Conservation (phyloP, 352 stramenopile species). For the Albugo candida region DNA sequence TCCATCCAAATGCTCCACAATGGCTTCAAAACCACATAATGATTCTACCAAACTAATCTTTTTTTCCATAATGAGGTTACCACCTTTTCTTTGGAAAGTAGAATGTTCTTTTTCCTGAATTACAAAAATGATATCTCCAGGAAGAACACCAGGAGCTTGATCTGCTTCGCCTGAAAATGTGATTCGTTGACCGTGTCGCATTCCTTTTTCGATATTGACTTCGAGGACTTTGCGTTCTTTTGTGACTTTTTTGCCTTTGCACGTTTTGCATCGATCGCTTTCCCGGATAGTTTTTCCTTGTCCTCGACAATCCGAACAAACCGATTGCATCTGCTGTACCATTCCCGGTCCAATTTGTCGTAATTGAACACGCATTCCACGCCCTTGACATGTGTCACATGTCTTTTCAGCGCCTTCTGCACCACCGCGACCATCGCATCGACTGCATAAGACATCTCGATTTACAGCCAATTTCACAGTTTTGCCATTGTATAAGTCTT, state of each 20-base stretch:
- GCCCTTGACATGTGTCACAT: constrained; percentile 89
- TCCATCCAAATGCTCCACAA: constrained; percentile 85
- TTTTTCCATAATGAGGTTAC: constrained; percentile 93
- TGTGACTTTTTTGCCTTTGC: constrained; percentile 86
- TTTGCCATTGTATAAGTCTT: constrained; percentile 99
- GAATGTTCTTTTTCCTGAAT: constrained; percentile 94
- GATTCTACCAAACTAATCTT: constrained; percentile 90
- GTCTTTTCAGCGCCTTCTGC: constrained; percentile 85
- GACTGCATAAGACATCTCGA: constrained; percentile 81
- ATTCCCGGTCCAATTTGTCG: constrained; percentile 95
- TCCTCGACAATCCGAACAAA: constrained; percentile 86
- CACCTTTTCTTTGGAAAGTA: constrained; percentile 91
- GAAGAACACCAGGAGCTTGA: constrained; percentile 82
- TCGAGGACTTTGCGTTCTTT: constrained; percentile 97
- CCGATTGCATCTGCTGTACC: constrained; percentile 94
- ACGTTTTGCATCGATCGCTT: constrained; percentile 82
- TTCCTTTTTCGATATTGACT: constrained; percentile 96
- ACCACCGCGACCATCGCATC: constrained; percentile 78
- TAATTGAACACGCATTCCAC: constrained; percentile 88
- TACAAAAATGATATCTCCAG: constrained; percentile 94
- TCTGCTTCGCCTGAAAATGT: constrained; percentile 93
- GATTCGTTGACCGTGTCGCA: constrained; percentile 95
- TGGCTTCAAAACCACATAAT: constrained; percentile 80
- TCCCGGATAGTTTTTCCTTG: constrained; percentile 90
- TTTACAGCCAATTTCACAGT: constrained; percentile 95